Evolutionary conservation across 108 stramenopile species (phyloP).

Genomic region (Schizochytrium sp.): DNA sequence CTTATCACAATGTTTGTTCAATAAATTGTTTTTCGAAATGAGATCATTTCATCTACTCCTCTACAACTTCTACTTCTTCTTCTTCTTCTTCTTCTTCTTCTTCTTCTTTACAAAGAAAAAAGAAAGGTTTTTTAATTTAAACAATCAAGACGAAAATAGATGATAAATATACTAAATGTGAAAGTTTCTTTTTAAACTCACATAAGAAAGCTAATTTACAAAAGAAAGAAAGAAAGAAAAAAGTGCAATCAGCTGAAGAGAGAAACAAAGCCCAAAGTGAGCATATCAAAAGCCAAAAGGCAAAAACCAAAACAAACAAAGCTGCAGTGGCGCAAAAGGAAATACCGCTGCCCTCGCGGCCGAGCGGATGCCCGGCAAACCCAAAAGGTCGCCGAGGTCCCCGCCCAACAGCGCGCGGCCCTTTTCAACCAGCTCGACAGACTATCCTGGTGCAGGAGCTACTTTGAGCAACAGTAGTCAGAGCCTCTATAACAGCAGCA

Average conservation of each 20-base stretch:
- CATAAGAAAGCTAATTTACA: not conserved
- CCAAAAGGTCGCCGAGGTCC: too few relatives aligned
- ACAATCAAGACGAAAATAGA: not conserved
- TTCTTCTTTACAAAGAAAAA: not conserved
- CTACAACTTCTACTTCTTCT: not conserved
- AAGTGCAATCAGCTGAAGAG: not conserved
- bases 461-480: too few relatives aligned
- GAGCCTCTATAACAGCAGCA: too few relatives aligned
- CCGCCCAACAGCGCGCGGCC: too few relatives aligned
- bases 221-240: constrained; percentile 8
- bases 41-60: not conserved
- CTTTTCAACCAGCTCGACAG: too few relatives aligned
- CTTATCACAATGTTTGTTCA: too few relatives aligned
- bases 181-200: not conserved
- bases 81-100: not conserved
- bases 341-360: too few relatives aligned
- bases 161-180: too few relatives aligned
- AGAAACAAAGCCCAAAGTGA: not conserved
- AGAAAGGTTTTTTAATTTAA: not conserved
- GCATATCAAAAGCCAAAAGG: not conserved
- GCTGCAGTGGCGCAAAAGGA: too few relatives aligned
- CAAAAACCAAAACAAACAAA: not conserved
- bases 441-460: too few relatives aligned
- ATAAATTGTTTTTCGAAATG: too few relatives aligned
- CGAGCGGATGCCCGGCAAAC: too few relatives aligned